Evolutionary conservation across 179 eudicot genomes (phyloP).

Genomic region (Drosera spatulata): DNA sequence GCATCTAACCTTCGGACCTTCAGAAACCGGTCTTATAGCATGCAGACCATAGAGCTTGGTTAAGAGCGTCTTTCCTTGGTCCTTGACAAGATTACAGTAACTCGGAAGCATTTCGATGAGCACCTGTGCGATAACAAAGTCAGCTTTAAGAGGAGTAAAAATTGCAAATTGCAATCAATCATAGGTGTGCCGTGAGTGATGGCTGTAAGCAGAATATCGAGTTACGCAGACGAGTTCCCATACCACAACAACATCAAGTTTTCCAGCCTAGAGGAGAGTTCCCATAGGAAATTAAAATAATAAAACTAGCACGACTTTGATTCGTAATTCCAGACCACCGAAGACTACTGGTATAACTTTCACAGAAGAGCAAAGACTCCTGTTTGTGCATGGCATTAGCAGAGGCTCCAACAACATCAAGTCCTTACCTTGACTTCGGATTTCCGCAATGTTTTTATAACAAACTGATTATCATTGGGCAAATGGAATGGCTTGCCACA

Average conservation of each 20-base stretch:
- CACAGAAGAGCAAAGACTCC: too few species aligned
- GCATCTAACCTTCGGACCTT: constrained; percentile 33
- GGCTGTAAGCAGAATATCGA: too few species aligned
- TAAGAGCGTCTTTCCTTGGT: constrained; percentile 21
- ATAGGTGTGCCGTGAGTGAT: too few species aligned
- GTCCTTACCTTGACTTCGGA: constrained; percentile 43
- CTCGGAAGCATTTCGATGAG: constrained; percentile 34
- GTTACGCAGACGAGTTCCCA: too few species aligned
- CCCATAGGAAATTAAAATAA: too few species aligned
- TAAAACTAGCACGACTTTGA: too few species aligned
- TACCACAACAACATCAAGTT: too few species aligned
- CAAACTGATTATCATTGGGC: constrained; percentile 29
- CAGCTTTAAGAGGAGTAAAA: background rate
- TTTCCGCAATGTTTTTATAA: constrained; percentile 39
- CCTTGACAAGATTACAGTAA: constrained; percentile 23
- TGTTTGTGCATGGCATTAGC: background rate
- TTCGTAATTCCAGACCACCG: too few species aligned
- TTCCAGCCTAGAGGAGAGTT: too few species aligned
- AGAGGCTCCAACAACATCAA: background rate
- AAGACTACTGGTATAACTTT: too few species aligned
- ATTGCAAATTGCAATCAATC: too few species aligned
- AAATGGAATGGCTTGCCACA: constrained; percentile 33
- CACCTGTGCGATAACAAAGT: constrained; percentile 14
- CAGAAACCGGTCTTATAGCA: constrained; percentile 33
- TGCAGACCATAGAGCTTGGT: constrained; percentile 52